Percentiles rank a stretch among this genome's conserved stretches.
phyloP scores from a whole-genome alignment of 176 grass and related monocot genomes.

The Phyllostachys edulis region DNA sequence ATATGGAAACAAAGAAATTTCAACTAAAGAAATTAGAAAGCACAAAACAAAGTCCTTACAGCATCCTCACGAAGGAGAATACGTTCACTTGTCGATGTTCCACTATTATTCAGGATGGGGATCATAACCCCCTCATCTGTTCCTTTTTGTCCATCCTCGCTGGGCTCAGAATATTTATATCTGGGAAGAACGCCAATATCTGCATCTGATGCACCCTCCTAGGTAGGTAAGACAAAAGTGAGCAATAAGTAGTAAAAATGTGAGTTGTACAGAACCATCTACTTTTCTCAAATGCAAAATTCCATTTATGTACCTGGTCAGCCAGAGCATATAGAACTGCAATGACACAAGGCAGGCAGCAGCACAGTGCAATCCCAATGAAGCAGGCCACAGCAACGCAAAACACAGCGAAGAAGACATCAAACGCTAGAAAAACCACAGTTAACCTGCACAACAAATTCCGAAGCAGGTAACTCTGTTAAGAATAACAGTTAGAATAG shows the following conservation, averaged over 20 bases:
- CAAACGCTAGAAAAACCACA: slow-evolving; percentile 79
- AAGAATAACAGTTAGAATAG: neutral
- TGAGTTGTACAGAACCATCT: neutral
- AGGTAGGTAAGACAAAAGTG: slow-evolving; percentile 22
- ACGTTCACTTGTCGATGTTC: slow-evolving; percentile 61
- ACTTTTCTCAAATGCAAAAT: slow-evolving; percentile 6
- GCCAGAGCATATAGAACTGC: slow-evolving; percentile 90
- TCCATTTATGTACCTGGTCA: slow-evolving; percentile 60
- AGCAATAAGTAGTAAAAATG: neutral
- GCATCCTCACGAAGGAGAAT: slow-evolving; percentile 85
- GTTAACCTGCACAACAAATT: slow-evolving; percentile 59
- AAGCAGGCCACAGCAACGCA: slow-evolving; percentile 80
- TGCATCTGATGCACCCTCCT: slow-evolving; percentile 95
- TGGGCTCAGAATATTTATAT: slow-evolving; percentile 74
- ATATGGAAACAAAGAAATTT: neutral
- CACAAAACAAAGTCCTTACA: slow-evolving; percentile 48
- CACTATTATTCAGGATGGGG: slow-evolving; percentile 74
- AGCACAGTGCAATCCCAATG: slow-evolving; percentile 94
- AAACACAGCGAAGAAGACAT: slow-evolving; percentile 86
- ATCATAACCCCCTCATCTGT: slow-evolving; percentile 81
- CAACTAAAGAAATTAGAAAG: neutral
- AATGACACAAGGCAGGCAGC: slow-evolving; percentile 93
- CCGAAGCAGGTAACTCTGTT: neutral
- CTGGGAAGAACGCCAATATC: slow-evolving; percentile 83
- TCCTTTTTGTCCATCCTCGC: slow-evolving; percentile 52